Evolutionary conservation across 345 rosid genomes (phyloP).

Genomic region (Boechera divaricarpa): DNA sequence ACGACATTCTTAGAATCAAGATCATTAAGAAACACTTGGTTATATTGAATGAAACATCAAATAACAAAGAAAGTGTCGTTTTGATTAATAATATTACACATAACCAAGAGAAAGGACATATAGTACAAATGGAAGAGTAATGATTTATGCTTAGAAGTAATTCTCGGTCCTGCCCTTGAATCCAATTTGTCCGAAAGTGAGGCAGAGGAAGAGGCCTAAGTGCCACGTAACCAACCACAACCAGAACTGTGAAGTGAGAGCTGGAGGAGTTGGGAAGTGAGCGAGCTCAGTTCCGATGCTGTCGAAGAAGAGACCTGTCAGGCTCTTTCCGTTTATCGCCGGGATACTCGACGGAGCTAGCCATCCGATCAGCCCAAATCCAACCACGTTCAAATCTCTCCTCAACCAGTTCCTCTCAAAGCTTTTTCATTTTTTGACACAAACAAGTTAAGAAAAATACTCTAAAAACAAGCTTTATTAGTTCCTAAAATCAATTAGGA

Average conservation of each 20-base stretch:
- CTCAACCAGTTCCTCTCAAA: conserved; percentile 87
- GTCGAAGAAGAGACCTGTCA: conserved; percentile 89
- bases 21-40: conserved; percentile 1
- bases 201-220: conserved; percentile 77
- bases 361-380: conserved; percentile 94
- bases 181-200: conserved; percentile 96
- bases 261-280: conserved; percentile 90
- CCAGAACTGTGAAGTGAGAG: conserved; percentile 76
- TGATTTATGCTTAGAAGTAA: conserved; percentile 52
- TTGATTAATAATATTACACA: conserved; percentile 32
- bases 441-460: background rate
- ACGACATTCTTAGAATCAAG: background rate
- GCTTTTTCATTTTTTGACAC: conserved; percentile 47
- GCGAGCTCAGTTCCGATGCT: conserved; percentile 93
- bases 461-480: conserved; percentile 6
- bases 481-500: too few species aligned
- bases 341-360: conserved; percentile 92
- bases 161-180: conserved; percentile 93
- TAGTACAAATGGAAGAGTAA: background rate
- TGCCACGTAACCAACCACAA: conserved; percentile 91
- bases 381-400: conserved; percentile 75
- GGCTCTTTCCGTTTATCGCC: conserved; percentile 80
- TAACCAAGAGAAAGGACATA: conserved; percentile 6
- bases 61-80: conserved; percentile 23
- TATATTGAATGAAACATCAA: conserved; percentile 27